Evolutionary conservation across 2,329 filamentous ascomycete species (phyloP).

Genomic region (Trichoderma afroharzianum): DNA sequence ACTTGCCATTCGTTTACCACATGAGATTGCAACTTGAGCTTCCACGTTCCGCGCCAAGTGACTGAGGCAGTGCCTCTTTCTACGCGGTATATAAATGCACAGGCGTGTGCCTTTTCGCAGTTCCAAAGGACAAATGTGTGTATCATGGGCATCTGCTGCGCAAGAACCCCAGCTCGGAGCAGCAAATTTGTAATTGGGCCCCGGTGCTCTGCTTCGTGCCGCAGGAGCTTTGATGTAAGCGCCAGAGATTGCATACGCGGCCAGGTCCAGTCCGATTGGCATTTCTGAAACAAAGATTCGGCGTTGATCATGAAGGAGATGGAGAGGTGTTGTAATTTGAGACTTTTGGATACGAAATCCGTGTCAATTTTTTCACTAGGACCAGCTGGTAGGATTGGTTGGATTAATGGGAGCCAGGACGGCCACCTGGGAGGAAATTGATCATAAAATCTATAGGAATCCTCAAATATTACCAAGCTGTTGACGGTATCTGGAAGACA

Average conservation of each 20-base stretch:
- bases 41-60: constrained; percentile 35
- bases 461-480: constrained; percentile 28
- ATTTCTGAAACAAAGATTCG: constrained; percentile 24
- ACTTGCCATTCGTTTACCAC: constrained; percentile 24
- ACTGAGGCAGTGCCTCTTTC: constrained; percentile 24
- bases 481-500: constrained; percentile 26
- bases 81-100: constrained; percentile 31
- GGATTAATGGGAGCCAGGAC: too few relatives aligned
- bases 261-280: constrained; percentile 21
- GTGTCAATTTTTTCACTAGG: background rate
- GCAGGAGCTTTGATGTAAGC: constrained; percentile 32
- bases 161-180: constrained; percentile 22
- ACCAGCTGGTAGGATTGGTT: too few relatives aligned
- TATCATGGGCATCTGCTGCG: constrained; percentile 30
- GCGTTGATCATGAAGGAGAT: constrained; percentile 29
- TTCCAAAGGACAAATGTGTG: constrained; percentile 35
- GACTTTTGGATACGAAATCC: constrained; percentile 18
- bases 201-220: constrained; percentile 13
- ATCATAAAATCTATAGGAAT: constrained; percentile 25
- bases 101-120: constrained; percentile 28
- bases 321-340: constrained; percentile 27
- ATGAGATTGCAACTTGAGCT: constrained; percentile 24
- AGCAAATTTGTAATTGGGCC: constrained; percentile 26
- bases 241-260: constrained; percentile 27
- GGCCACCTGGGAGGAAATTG: too few relatives aligned